Evolutionary conservation across 495 filamentous ascomycete genomes (phyloP).

Genomic region (Penicillium ucsense): DNA sequence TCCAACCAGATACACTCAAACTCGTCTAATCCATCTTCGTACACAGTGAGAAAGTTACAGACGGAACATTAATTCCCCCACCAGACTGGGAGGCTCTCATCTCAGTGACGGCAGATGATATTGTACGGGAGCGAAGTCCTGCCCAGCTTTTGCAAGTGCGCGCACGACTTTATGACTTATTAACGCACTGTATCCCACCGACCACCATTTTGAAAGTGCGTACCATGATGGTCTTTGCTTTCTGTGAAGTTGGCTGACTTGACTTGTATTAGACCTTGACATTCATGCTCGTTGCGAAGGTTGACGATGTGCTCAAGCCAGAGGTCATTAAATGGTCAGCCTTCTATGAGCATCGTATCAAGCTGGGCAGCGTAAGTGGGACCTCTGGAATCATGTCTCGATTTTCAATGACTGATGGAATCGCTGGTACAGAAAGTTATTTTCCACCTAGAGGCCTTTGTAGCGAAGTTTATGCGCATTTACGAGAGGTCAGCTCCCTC

Average conservation of each 20-base stretch:
- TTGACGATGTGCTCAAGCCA: conserved; percentile 79
- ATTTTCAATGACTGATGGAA: conserved; percentile 6
- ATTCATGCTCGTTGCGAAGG: conserved; percentile 77
- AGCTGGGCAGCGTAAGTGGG: conserved; percentile 56
- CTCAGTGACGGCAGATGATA: conserved; percentile 75
- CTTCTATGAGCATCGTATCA: conserved; percentile 92
- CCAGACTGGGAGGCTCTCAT: conserved; percentile 95
- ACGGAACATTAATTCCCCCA: conserved; percentile 79
- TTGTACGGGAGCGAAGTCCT: conserved; percentile 83
- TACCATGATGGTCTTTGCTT: neutral
- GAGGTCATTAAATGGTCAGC: conserved; percentile 94
- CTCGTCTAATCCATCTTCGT: conserved; percentile 8
- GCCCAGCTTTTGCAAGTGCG: conserved; percentile 77
- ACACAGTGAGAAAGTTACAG: conserved; percentile 77
- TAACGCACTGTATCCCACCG: conserved; percentile 93
- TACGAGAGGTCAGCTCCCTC: conserved; percentile 57
- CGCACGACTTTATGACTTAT: conserved; percentile 85
- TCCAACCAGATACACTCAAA: too few relatives aligned
- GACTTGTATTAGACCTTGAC: conserved; percentile 52
- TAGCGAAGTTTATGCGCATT: conserved; percentile 95
- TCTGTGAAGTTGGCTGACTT: neutral
- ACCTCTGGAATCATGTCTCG: too few relatives aligned
- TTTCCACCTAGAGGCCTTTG: conserved; percentile 96
- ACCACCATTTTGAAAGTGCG: conserved; percentile 80
- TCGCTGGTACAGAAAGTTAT: conserved; percentile 65